phyloP scores from a whole-genome alignment of 768 basidiomycete species.

The Termitomyces sp. region DNA sequence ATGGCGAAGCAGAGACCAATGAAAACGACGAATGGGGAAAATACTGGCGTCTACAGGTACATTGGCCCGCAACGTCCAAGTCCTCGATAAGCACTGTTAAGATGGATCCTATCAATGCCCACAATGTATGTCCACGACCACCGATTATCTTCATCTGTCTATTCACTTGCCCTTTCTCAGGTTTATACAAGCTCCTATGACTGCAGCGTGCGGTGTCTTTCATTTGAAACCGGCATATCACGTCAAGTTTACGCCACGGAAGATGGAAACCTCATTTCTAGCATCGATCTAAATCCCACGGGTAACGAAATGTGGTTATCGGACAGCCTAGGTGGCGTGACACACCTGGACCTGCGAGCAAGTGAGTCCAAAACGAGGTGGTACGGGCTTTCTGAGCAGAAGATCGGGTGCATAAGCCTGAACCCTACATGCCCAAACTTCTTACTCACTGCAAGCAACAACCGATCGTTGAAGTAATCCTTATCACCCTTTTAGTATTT shows the following conservation, averaged over 20 bases:
- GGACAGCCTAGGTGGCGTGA: conserved; percentile 67
- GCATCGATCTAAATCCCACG: conserved; percentile 62
- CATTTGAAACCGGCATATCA: conserved; percentile 72
- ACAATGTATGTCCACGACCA: conserved; percentile 49
- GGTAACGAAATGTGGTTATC: conserved; percentile 88
- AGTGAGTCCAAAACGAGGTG: conserved; percentile 51
- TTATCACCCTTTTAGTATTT: background rate
- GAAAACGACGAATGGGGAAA: conserved; percentile 61
- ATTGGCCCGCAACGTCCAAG: conserved; percentile 80
- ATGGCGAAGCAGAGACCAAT: conserved; percentile 42
- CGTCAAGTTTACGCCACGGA: conserved; percentile 66
- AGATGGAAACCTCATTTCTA: conserved; percentile 57
- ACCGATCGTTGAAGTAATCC: conserved; percentile 63
- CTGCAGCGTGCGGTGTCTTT: conserved; percentile 69
- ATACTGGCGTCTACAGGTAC: conserved; percentile 77
- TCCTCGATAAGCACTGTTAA: conserved; percentile 81
- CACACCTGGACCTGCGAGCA: conserved; percentile 76
- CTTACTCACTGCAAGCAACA: conserved; percentile 77
- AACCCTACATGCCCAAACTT: conserved; percentile 70
- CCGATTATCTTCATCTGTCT: background rate
- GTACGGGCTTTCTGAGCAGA: conserved; percentile 66
- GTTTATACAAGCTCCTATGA: conserved; percentile 84
- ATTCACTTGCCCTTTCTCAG: conserved; percentile 33
- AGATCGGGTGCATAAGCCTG: conserved; percentile 78
- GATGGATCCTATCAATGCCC: conserved; percentile 72